These are phyloP conservation scores for Xanthoceras sorbifolium DNA, from an alignment of 345 rosid genomes.

Conservation along the genomic window DNA sequence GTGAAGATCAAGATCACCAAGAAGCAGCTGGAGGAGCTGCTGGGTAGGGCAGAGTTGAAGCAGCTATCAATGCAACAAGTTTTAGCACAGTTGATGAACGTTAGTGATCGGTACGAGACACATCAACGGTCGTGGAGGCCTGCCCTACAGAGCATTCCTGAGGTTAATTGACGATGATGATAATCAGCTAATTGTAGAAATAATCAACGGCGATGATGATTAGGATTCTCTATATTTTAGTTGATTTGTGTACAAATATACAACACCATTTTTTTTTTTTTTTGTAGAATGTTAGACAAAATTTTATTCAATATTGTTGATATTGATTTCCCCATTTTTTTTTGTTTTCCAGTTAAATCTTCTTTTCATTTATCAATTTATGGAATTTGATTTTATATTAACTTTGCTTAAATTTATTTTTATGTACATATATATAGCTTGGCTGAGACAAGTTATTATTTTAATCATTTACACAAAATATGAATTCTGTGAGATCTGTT, in stretches of 20 bases:
- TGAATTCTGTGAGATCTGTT: no score
- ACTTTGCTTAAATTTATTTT: no score
- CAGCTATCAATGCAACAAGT: slow-evolving; percentile 46
- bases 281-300: neutral
- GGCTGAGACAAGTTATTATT: no score
- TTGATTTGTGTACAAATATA: neutral
- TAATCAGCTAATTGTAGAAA: neutral
- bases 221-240: neutral
- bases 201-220: neutral
- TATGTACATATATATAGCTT: no score
- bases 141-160: slow-evolving; percentile 63
- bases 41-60: slow-evolving; percentile 43
- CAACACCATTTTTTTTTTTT: neutral
- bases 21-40: slow-evolving; percentile 55
- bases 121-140: slow-evolving; percentile 61
- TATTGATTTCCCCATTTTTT: neutral
- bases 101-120: slow-evolving; percentile 18
- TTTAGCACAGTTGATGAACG: slow-evolving; percentile 36
- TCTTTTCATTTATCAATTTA: neutral
- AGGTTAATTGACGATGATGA: slow-evolving; percentile 20
- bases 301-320: no score
- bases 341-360: neutral
- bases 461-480: no score
- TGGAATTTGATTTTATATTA: neutral
- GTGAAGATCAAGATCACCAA: slow-evolving; percentile 59